Evolutionary conservation across 306 rosid genomes (phyloP).

Genomic region (Vigna mungo): DNA sequence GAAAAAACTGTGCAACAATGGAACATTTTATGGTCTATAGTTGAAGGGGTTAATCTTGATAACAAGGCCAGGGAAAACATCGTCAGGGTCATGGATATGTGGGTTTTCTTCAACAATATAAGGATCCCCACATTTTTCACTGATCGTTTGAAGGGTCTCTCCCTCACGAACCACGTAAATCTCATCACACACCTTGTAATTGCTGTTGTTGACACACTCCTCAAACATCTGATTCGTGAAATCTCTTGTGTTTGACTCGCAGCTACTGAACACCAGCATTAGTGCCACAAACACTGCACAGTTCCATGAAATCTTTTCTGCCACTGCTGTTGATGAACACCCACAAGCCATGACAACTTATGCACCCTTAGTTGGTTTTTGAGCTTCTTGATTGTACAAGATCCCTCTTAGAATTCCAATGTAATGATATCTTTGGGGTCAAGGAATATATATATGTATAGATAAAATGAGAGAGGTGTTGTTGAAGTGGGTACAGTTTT

Average conservation of each 20-base stretch:
- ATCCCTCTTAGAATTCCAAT: not conserved
- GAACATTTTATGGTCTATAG: conserved; percentile 13
- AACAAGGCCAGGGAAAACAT: conserved; percentile 87
- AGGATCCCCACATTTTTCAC: conserved; percentile 91
- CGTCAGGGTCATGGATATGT: conserved; percentile 86
- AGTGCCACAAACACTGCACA: conserved; percentile 48
- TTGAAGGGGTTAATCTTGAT: conserved; percentile 80
- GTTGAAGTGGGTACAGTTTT: conserved; percentile 41
- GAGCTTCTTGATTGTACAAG: not conserved
- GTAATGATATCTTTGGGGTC: conserved; percentile 6
- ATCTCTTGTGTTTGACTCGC: conserved; percentile 53
- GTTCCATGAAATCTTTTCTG: conserved; percentile 51
- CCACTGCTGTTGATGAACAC: conserved; percentile 50
- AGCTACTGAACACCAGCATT: conserved; percentile 47
- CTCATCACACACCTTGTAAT: conserved; percentile 69
- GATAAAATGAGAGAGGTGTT: conserved; percentile 13
- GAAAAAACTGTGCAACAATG: not conserved
- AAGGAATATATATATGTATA: not conserved
- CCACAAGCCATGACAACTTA: conserved; percentile 41
- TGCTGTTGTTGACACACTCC: not conserved
- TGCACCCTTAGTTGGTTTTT: not conserved
- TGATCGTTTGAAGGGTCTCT: conserved; percentile 82
- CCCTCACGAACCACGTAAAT: conserved; percentile 88
- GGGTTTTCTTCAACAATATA: conserved; percentile 88
- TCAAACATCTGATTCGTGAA: conserved; percentile 22